Evolutionary conservation across 495 filamentous ascomycete genomes (phyloP), one percentile per base, ranked within the genome.

Genomic region (Aspergillus baeticus): DNA sequence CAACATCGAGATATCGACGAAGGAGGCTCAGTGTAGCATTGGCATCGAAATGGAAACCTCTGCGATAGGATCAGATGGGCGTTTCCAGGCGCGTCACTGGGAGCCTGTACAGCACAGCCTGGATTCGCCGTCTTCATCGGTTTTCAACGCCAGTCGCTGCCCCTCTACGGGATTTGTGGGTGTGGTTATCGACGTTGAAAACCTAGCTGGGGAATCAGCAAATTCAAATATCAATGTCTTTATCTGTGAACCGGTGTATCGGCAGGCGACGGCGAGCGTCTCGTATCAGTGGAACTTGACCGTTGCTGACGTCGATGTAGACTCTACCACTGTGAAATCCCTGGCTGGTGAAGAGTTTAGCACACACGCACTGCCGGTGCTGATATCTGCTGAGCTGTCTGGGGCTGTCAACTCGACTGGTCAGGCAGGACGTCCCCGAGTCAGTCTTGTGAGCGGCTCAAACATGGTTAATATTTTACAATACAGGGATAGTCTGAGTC

Each of bases 11-110:
- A 20, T 22, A 10, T 14, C 26, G 15, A n/a, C 13, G 2, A 34
- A 10, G 6, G 26, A 2, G 10, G 29, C 51, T 15, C 13, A 15
- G 2, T 68, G 66, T 34, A 3, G 34, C 3, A 14, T 67, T 2
- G 22, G 42, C 13, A 4, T 69, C 8, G 10, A 35, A 2, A 5
- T 69, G 2, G 47, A 62, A 22, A 65, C 39, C 34, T 38, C 22
- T 15, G 38, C 3, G 46, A 55, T 1, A 4, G n/a, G 6, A 13
- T 22, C 4, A n/a, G 44, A 2, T 29, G 38, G 10, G 7, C 15
- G 0, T 48, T 39, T 17, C 26, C 61, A 67, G 45, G 14, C 58
- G 5, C 55, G 50, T 10, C 51, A 67, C 11, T 69, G 66, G 66
- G 63, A 67, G 48, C 64, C 66, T 0, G 26, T 54, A 5, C 51